Percentiles rank a stretch among this genome's conserved stretches.
Conservation (phyloP, 2,329 filamentous ascomycete genomes). For the Aspergillus arachidicola region DNA sequence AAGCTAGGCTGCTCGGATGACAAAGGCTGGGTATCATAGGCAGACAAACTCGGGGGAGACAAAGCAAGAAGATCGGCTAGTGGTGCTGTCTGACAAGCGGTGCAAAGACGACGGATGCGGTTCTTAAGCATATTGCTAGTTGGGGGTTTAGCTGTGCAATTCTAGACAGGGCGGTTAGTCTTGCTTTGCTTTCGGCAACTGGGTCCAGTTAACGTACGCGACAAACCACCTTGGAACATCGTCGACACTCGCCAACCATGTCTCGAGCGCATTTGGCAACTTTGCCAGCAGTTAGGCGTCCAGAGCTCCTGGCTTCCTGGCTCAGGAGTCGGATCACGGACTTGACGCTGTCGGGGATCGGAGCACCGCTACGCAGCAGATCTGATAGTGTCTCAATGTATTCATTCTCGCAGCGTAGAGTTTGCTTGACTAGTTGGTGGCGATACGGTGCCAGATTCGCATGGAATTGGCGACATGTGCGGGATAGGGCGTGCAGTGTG, state of each 20-base stretch:
- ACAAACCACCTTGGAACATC: slow-evolving; percentile 77
- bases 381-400: slow-evolving; percentile 43
- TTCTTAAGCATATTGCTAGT: slow-evolving; percentile 67
- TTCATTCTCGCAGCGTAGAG: slow-evolving; percentile 80
- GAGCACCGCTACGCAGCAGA: slow-evolving; percentile 46
- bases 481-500: slow-evolving; percentile 79
- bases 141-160: slow-evolving; percentile 85
- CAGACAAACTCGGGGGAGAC: slow-evolving; percentile 35
- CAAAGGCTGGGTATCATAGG: slow-evolving; percentile 17
- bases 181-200: neutral
- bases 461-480: slow-evolving; percentile 78
- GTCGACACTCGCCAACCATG: slow-evolving; percentile 79
- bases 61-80: slow-evolving; percentile 46
- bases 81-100: slow-evolving; percentile 71
- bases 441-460: slow-evolving; percentile 78
- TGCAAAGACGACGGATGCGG: slow-evolving; percentile 80
- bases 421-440: slow-evolving; percentile 69
- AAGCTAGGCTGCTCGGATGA: slow-evolving; percentile 40
- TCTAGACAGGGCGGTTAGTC: slow-evolving; percentile 55
- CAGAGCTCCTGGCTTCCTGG: slow-evolving; percentile 31
- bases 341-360: slow-evolving; percentile 34
- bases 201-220: slow-evolving; percentile 60
- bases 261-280: slow-evolving; percentile 81
- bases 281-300: slow-evolving; percentile 63
- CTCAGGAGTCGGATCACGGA: slow-evolving; percentile 34